These are phyloP conservation scores for Neurospora sp. DNA, from an alignment of 495 filamentous ascomycete genomes.

Conservation along the genomic window DNA sequence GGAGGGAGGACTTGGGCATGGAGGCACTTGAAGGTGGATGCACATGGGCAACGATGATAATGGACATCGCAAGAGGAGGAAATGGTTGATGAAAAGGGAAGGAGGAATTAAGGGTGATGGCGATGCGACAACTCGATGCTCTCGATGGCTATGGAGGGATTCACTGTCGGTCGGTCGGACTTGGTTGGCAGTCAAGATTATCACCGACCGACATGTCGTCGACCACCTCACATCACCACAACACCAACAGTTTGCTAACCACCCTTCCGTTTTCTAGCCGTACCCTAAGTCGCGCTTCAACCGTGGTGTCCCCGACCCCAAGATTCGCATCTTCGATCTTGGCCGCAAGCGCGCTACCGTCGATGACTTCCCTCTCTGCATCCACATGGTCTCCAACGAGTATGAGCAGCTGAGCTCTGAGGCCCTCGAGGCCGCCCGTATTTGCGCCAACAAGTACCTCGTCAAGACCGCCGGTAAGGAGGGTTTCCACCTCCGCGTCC, in stretches of 20 bases:
- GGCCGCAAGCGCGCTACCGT: constrained; percentile 97
- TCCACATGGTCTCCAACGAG: constrained; percentile 99
- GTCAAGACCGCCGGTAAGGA: constrained; percentile 97
- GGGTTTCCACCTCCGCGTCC: constrained; percentile 96
- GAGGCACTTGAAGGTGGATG: not conserved
- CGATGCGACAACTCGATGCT: not conserved
- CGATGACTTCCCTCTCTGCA: constrained; percentile 96
- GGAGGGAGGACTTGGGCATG: not conserved
- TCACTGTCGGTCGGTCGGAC: not conserved
- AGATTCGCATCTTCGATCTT: constrained; percentile 99
- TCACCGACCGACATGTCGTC: not conserved
- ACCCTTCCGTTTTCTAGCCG: constrained; percentile 48
- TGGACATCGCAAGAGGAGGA: not conserved
- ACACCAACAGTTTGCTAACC: constrained; percentile 17
- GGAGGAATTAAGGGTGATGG: not conserved
- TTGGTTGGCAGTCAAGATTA: not conserved
- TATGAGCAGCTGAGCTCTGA: constrained; percentile 98
- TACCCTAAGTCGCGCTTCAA: constrained; percentile 99
- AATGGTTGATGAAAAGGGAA: not conserved
- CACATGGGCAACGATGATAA: not conserved
- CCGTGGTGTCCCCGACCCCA: constrained; percentile 98
- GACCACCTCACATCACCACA: not conserved
- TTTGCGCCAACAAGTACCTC: constrained; percentile 99
- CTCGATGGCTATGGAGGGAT: not conserved
- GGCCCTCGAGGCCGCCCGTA: constrained; percentile 97